Evolutionary conservation across 148 eudicot species (phyloP).

Genomic region (Beta vulgaris): DNA sequence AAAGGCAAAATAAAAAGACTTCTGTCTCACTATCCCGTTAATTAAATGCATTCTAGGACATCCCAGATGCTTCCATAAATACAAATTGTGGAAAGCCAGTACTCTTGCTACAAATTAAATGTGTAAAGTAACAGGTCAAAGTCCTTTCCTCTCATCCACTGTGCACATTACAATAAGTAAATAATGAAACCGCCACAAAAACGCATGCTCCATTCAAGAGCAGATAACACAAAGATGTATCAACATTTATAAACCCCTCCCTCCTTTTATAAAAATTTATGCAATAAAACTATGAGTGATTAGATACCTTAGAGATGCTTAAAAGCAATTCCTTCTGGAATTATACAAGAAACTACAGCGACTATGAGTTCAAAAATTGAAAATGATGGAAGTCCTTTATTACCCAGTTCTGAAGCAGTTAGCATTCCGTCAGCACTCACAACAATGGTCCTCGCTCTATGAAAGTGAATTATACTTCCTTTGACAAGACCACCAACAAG

Average conservation of each 20-base stretch:
- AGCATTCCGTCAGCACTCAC: conserved; percentile 56
- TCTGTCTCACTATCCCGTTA: background rate
- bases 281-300: background rate
- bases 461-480: conserved; percentile 81
- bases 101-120: background rate
- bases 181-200: background rate
- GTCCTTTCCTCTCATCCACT: background rate
- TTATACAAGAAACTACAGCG: background rate
- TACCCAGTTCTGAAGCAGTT: conserved; percentile 81
- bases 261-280: background rate
- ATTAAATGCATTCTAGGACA: background rate
- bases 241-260: background rate
- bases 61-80: background rate
- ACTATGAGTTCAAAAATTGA: background rate
- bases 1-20: background rate
- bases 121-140: background rate
- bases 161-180: background rate
- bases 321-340: background rate
- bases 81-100: background rate
- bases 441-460: conserved; percentile 71
- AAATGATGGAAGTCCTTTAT: conserved; percentile 5
- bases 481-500: conserved; percentile 60
- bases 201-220: background rate
- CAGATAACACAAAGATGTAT: background rate
- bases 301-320: background rate